A percentile compares a stretch with the other conserved stretches of the same genome.
phyloP scores from a whole-genome alignment of 129 eudicot species.

The Helianthus tuberosus region DNA sequence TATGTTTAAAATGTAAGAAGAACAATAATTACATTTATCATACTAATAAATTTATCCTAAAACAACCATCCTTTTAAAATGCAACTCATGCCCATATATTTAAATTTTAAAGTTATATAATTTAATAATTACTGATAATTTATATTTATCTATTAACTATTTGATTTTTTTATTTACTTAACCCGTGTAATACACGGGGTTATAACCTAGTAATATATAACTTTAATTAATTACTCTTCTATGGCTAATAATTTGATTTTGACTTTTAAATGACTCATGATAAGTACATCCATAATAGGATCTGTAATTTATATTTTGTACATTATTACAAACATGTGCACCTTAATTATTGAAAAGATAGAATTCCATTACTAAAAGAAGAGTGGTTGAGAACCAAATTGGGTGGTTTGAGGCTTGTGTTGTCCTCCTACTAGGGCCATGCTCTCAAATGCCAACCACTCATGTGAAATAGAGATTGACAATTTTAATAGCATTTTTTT shows the following conservation, averaged over 20 bases:
- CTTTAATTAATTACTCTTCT: not conserved
- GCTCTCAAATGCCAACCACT: constrained; percentile 24
- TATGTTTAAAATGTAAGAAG: no score
- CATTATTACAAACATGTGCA: constrained; percentile 15
- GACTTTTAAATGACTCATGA: not conserved
- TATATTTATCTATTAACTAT: no score
- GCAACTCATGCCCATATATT: no score
- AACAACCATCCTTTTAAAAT: no score
- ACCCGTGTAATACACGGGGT: no score
- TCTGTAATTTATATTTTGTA: not conserved
- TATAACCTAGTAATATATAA: no score
- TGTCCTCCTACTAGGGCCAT: constrained; percentile 28
- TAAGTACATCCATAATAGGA: constrained; percentile 1
- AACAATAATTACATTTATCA: no score
- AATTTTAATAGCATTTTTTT: not conserved
- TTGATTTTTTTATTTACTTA: no score
- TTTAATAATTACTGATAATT: no score
- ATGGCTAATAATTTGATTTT: not conserved
- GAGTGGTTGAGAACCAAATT: constrained; percentile 38
- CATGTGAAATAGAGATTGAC: constrained; percentile 7
- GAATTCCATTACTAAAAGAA: constrained; percentile 12
- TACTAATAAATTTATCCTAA: no score
- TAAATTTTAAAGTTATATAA: no score
- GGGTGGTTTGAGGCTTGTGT: constrained; percentile 30
- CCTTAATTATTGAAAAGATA: constrained; percentile 31